Conservation (phyloP, 1,284 basidiomycete genomes). For the Polyporus tsugae region DNA sequence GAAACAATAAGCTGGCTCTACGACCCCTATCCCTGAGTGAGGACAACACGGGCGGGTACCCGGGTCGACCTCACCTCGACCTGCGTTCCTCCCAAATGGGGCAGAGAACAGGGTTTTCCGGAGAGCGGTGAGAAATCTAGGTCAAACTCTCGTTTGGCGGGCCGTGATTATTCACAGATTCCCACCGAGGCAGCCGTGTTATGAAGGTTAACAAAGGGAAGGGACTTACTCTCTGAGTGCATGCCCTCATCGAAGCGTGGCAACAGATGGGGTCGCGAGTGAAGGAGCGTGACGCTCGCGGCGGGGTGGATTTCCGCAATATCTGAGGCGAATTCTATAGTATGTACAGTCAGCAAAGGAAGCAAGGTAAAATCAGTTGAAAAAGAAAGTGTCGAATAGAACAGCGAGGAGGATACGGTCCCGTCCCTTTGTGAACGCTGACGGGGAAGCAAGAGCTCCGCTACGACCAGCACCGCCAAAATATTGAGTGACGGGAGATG, state of each 20-base stretch:
- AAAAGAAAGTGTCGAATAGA: no score
- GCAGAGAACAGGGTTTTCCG: background rate
- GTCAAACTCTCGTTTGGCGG: no score
- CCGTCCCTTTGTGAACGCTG: no score
- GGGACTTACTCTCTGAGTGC: slow-evolving; percentile 61
- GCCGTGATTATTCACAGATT: background rate
- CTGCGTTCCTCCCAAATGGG: background rate
- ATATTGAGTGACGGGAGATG: no score
- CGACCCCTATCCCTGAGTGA: no score
- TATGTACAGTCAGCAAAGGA: background rate
- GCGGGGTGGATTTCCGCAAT: slow-evolving; percentile 66
- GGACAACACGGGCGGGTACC: no score
- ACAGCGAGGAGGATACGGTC: no score
- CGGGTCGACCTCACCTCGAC: background rate
- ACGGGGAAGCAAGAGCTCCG: no score
- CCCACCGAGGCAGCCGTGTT: background rate
- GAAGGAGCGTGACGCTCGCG: slow-evolving; percentile 72
- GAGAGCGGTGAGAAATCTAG: background rate
- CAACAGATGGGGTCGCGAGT: slow-evolving; percentile 67
- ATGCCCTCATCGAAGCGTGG: slow-evolving; percentile 65
- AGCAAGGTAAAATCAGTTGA: background rate
- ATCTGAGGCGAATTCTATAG: slow-evolving; percentile 71
- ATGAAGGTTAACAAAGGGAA: background rate
- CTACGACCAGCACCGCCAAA: no score
- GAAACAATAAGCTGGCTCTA: background rate